Base-by-base conservation (phyloP, 768 basidiomycete species). In the Mycena amicta region DNA sequence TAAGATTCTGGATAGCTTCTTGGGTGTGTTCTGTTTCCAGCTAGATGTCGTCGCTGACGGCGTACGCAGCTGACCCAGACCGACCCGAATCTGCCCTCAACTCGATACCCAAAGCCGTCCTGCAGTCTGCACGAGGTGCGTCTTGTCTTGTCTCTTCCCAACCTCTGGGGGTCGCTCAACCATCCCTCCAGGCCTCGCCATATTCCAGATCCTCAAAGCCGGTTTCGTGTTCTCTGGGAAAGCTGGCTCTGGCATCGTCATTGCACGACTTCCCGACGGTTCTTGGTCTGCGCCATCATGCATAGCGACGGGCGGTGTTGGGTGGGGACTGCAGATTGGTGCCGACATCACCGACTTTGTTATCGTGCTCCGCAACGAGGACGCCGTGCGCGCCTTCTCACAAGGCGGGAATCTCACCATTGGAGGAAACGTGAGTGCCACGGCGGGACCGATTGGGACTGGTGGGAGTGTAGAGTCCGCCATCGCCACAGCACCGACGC, bases 231-330 rank as follows among this genome's bases (percentile, higher is more conserved):
- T 96, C 81, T 93, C 91, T 12, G 95, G 93, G 49, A 96, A 95
- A 75, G 93, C 92, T 1, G 95, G 95, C 46, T 94, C 92, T 1
- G 95, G 95, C 15, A 73, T 96, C 62, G 92, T 98, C 74, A 90
- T 97, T 69, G 90, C 94, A 20, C 88, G 94, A 13, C 83, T 95
- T 43, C 90, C 92, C 8, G 95, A 98, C 68, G 96, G 96, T 65
- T 94, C 93, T 11, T 97, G 94, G 94, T 93, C 91, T 49, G 96
- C 96, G 1, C 96, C 96, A 3, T 94, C 92, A 23, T 98, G 95
- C 76, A 96, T 98, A 69, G 95, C 92, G 28, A 98, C 95, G 0
- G 95, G 92, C 18, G 96, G 96, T 31, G 83, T 95, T 12, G 93
- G 94, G 16, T 93, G 93, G 90, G 93, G 93, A 29, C 86, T 95